These are phyloP conservation scores for Dentipellis sp. DNA, from an alignment of 768 basidiomycete genomes.

Conservation along the genomic window DNA sequence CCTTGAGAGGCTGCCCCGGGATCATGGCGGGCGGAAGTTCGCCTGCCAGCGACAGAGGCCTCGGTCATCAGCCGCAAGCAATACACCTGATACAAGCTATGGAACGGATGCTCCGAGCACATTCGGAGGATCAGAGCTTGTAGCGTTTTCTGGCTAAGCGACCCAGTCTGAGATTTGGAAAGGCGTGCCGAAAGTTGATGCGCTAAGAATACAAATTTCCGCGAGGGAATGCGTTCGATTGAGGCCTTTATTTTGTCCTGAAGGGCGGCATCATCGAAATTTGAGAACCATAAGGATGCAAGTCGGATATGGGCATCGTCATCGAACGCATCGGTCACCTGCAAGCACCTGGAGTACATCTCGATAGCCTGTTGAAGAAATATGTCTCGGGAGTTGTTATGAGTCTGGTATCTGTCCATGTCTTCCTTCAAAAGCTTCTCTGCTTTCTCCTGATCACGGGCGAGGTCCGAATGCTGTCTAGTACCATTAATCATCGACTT, in stretches of 20 bases:
- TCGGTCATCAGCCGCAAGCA: slow-evolving; percentile 42
- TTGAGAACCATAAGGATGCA: slow-evolving; percentile 87
- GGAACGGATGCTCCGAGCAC: slow-evolving; percentile 89
- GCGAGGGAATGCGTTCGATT: slow-evolving; percentile 60
- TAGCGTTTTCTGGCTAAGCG: slow-evolving; percentile 46
- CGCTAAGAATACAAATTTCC: slow-evolving; percentile 85
- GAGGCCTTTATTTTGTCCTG: slow-evolving; percentile 35
- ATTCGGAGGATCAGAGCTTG: slow-evolving; percentile 61
- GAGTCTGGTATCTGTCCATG: slow-evolving; percentile 30
- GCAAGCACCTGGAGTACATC: slow-evolving; percentile 79
- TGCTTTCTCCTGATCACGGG: slow-evolving; percentile 33
- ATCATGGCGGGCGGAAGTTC: slow-evolving; percentile 38
- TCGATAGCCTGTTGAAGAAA: slow-evolving; percentile 72
- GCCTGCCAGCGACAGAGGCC: slow-evolving; percentile 19
- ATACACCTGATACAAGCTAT: slow-evolving; percentile 84
- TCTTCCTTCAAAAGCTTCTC: slow-evolving; percentile 46
- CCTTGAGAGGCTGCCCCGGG: slow-evolving; percentile 32
- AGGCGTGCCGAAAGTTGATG: slow-evolving; percentile 93
- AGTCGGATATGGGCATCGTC: slow-evolving; percentile 73
- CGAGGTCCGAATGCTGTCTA: slow-evolving; percentile 20
- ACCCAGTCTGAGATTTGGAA: slow-evolving; percentile 29
- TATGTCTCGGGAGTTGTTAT: slow-evolving; percentile 34
- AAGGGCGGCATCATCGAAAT: slow-evolving; percentile 53
- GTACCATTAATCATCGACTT: slow-evolving; percentile 15
- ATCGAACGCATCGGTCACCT: slow-evolving; percentile 62